Evolutionary conservation across 805 yeast species (phyloP).

Genomic region (Jamesozyma gamospora): DNA sequence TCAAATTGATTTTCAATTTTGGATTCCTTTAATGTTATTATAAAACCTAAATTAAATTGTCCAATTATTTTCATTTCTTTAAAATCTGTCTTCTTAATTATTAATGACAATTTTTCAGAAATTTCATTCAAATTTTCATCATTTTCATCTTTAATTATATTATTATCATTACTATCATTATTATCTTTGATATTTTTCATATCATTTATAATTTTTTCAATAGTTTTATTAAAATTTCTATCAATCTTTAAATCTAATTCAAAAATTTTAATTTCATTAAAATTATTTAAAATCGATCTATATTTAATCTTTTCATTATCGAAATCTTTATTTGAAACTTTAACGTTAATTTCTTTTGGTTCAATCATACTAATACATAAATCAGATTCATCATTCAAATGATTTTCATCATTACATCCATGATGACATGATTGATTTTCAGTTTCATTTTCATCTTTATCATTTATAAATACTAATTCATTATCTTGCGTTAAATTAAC

Average conservation of each 20-base stretch:
- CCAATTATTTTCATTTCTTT: conserved; percentile 71
- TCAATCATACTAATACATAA: conserved; percentile 1
- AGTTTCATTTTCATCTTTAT: conserved; percentile 1
- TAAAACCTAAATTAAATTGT: conserved; percentile 91
- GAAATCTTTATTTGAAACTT: conserved; percentile 2
- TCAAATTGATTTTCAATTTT: conserved; percentile 33
- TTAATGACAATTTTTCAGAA: conserved; percentile 47
- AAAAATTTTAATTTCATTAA: not conserved
- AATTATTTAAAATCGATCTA: conserved; percentile 1
- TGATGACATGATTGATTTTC: not conserved
- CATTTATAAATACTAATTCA: conserved; percentile 12
- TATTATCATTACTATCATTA: not conserved
- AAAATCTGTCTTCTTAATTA: conserved; percentile 66
- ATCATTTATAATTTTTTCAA: not conserved
- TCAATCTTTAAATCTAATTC: conserved; percentile 1
- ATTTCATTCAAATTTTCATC: conserved; percentile 41
- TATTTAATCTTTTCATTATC: not conserved
- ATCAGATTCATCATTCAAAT: not conserved
- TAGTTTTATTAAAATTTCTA: conserved; percentile 1
- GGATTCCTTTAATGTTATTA: conserved; percentile 50
- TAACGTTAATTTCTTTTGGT: conserved; percentile 12
- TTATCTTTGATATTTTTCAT: not conserved
- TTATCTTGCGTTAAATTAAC: conserved; percentile 14
- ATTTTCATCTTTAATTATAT: conserved; percentile 22
- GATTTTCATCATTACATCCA: not conserved